Conservation (phyloP, 2,329 filamentous ascomycete species). For the Diaporthe longicolla region DNA sequence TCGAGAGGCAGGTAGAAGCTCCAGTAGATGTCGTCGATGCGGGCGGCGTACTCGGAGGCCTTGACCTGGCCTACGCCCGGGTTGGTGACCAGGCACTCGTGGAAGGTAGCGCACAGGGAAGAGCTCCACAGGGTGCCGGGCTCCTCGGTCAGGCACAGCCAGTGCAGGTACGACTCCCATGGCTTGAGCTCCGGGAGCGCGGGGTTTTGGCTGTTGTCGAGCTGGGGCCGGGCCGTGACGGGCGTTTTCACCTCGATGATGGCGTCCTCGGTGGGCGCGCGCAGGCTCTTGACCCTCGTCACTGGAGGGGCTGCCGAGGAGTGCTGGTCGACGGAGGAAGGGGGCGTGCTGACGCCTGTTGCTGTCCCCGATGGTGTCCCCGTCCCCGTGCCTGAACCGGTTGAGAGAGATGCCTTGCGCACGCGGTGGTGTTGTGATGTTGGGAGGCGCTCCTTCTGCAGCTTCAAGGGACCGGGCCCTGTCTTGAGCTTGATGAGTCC, state of each 20-base stretch:
- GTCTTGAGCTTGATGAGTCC: constrained; percentile 39
- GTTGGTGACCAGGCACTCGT: constrained; percentile 29
- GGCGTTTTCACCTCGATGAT: constrained; percentile 35
- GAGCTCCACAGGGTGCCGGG: constrained; percentile 40
- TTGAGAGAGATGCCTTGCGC: constrained; percentile 38
- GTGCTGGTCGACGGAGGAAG: constrained; percentile 12
- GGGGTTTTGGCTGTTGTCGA: background rate
- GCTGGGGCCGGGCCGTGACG: background rate
- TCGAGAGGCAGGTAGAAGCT: constrained; percentile 42
- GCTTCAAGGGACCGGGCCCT: constrained; percentile 21
- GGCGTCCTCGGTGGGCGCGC: constrained; percentile 26
- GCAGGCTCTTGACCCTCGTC: constrained; percentile 5
- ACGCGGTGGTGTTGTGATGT: constrained; percentile 39
- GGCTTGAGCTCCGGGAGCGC: constrained; percentile 34
- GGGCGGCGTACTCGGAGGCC: constrained; percentile 37
- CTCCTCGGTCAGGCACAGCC: constrained; percentile 41
- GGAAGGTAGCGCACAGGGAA: constrained; percentile 39
- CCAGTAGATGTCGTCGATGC: constrained; percentile 43
- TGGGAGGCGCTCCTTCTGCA: constrained; percentile 39
- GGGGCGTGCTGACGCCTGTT: constrained; percentile 27
- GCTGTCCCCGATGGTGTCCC: background rate
- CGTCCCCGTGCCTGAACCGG: background rate
- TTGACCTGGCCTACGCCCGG: constrained; percentile 1
- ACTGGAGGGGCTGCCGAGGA: background rate
- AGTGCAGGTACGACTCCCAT: constrained; percentile 42